These are phyloP conservation scores for Lactarius pseudohatsudake DNA, from an alignment of 768 basidiomycete species.

Conservation along the genomic window DNA sequence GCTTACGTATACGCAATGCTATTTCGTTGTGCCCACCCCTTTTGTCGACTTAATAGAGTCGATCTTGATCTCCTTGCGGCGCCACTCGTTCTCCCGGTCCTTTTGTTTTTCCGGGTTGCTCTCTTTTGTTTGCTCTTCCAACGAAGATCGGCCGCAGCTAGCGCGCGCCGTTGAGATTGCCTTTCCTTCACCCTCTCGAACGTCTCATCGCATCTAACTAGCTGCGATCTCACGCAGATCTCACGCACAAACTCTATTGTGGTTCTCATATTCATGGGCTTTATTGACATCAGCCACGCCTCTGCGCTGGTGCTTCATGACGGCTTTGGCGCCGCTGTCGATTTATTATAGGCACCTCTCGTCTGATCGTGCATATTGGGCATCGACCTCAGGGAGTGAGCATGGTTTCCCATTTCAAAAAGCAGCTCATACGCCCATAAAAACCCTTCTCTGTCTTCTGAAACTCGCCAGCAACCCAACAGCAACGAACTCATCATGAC, in stretches of 20 bases:
- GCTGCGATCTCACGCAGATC: not conserved
- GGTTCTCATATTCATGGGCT: not conserved
- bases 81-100: not conserved
- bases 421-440: not conserved
- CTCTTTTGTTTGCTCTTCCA: not conserved
- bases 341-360: not conserved
- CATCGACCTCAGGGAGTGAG: constrained; percentile 3
- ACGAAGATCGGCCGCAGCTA: not conserved
- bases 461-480: not conserved
- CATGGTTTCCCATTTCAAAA: constrained; percentile 14
- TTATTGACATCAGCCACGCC: constrained; percentile 2
- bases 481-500: not conserved
- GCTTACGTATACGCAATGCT: constrained; percentile 7
- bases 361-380: not conserved
- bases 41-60: not conserved
- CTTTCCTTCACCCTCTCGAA: not conserved
- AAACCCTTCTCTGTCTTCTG: not conserved
- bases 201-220: not conserved
- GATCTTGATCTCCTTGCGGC: not conserved
- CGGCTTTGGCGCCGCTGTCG: not conserved
- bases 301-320: not conserved
- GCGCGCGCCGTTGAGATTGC: not conserved
- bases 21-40: constrained; percentile 2
- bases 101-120: not conserved
- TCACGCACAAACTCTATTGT: not conserved